Conservation (phyloP, 768 basidiomycete species). For the Leccinellum luteum region DNA sequence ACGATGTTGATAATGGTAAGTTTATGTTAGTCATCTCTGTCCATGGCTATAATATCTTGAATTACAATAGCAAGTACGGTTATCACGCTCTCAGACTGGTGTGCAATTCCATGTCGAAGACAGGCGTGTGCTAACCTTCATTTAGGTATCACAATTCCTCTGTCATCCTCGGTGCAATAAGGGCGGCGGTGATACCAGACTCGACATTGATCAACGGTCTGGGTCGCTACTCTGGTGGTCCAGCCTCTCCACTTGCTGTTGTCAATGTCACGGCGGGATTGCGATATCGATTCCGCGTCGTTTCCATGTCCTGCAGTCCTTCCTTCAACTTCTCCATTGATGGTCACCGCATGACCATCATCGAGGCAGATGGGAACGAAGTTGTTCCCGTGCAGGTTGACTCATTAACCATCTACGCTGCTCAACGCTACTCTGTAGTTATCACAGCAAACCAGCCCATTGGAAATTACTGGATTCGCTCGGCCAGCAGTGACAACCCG, state of each 20-base stretch:
- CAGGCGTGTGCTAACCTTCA: conserved; percentile 8
- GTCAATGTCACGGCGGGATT: conserved; percentile 40
- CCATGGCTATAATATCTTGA: not conserved
- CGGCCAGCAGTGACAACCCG: conserved; percentile 27
- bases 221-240: conserved; percentile 46
- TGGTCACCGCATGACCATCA: conserved; percentile 47
- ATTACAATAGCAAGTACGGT: conserved; percentile 35
- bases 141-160: conserved; percentile 38
- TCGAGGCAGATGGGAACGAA: conserved; percentile 50
- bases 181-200: conserved; percentile 21
- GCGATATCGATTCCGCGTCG: conserved; percentile 54
- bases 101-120: not conserved
- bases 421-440: conserved; percentile 46
- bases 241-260: conserved; percentile 39
- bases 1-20: conserved; percentile 47
- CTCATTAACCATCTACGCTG: conserved; percentile 30
- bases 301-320: conserved; percentile 50
- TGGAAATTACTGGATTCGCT: conserved; percentile 57
- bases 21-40: not conserved
- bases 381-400: conserved; percentile 43
- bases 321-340: conserved; percentile 44
- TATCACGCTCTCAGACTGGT: conserved; percentile 53
- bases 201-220: conserved; percentile 53
- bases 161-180: conserved; percentile 7
- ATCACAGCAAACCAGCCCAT: conserved; percentile 44